Evolutionary conservation across 108 stramenopile species (phyloP), one percentile per base, ranked within the genome.

Genomic region (Conticribra guillardii): DNA sequence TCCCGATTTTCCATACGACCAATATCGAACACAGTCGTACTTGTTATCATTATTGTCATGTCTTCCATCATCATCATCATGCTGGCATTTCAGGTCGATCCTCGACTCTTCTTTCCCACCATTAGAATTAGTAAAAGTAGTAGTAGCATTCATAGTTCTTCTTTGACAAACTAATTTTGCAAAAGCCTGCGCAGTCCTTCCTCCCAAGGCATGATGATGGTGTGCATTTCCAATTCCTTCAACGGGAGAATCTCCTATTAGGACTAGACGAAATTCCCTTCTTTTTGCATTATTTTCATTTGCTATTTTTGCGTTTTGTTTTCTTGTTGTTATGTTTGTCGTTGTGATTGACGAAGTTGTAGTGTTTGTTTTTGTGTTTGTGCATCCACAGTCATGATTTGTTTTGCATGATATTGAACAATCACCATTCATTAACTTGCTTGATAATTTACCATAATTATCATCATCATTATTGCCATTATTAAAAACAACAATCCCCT

Each of bases 1-100:
- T 18, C 71, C 71, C 21, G 71, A 73, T 58, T 73, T 65, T 1
- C 71, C 71, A 47, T 65, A 73, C 1, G 71, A 64, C 71, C 71
- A 73, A 55, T 73, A 73, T 2, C 71, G 51, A 0, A 73, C 64
- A 55, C 64, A 65, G 21, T 66, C 64, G 41, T 28, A 64, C 14
- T 16, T 3, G 1, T 52, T 0, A 19, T 54, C 14, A 19, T 34
- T 2, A 32, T 53, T 19, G 15, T 2, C 17, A 23, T 60, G 19
- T 9, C 17, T 22, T 11, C 8, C 37, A 41, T 41, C 37, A 11
- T 41, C 37, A 41, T 41, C 37, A 11, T 5, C 37, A 9, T 5
- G 8, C 5, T 9, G 8, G 11, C 37, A 11, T 11, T 11, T 5
- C 5, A 9, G 8, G 11, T 5, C 5, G 5, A 9, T 5, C 11